Evolutionary conservation across 2,329 filamentous ascomycete species (phyloP).

Genomic region (Chrysosporium queenslandicum): DNA sequence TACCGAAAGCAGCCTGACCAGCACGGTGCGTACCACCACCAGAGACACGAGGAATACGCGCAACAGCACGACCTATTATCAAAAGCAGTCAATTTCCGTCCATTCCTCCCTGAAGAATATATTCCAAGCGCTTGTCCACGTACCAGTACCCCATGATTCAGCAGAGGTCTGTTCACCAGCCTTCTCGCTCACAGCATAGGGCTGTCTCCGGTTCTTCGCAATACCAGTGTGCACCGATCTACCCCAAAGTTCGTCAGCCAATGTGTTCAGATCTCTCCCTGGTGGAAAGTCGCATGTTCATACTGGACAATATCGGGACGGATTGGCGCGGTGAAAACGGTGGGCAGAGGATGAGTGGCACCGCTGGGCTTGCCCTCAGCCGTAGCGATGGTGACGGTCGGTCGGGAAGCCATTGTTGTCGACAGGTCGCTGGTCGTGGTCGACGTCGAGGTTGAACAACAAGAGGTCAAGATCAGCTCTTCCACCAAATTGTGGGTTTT

Average conservation of each 20-base stretch:
- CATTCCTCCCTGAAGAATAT: no score
- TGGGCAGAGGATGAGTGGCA: constrained; percentile 81
- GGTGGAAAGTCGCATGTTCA: constrained; percentile 30
- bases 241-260: constrained; percentile 27
- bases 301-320: constrained; percentile 98
- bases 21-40: constrained; percentile 99
- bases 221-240: constrained; percentile 88
- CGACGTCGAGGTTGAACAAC: constrained; percentile 16
- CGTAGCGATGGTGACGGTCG: constrained; percentile 93
- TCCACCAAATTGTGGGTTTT: constrained; percentile 31
- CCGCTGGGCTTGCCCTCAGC: constrained; percentile 89
- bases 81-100: constrained; percentile 11
- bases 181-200: constrained; percentile 99
- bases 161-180: constrained; percentile 99
- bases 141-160: constrained; percentile 99
- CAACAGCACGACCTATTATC: constrained; percentile 90
- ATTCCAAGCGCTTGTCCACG: no score
- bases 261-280: constrained; percentile 5
- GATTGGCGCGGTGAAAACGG: constrained; percentile 96
- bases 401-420: constrained; percentile 76
- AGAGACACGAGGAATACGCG: constrained; percentile 99
- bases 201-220: constrained; percentile 99
- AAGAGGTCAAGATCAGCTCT: constrained; percentile 23
- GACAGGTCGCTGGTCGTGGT: constrained; percentile 28
- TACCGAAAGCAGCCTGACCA: constrained; percentile 99